phyloP scores from a whole-genome alignment of 768 basidiomycete species.

The Mycena belliarum region DNA sequence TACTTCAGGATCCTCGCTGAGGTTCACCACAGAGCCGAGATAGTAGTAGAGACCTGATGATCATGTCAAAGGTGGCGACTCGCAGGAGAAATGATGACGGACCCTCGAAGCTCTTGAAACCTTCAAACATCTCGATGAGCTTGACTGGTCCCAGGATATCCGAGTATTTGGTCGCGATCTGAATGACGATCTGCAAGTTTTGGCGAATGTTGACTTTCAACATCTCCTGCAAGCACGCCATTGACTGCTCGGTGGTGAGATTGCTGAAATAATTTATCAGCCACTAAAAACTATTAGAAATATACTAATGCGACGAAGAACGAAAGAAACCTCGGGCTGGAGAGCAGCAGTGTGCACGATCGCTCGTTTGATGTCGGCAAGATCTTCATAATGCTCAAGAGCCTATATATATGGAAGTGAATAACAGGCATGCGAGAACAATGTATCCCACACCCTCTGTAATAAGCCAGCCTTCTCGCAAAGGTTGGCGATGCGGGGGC shows the following conservation, averaged over 20 bases:
- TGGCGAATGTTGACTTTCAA: conserved; percentile 94
- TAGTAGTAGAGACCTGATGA: conserved; percentile 90
- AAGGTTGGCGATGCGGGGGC: conserved; percentile 94
- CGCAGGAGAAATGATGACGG: not conserved
- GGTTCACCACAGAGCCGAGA: conserved; percentile 95
- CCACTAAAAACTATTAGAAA: conserved; percentile 57
- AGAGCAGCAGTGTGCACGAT: conserved; percentile 90
- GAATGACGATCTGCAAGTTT: conserved; percentile 94
- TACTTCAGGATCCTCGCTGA: conserved; percentile 94
- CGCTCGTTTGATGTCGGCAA: conserved; percentile 98
- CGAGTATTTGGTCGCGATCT: conserved; percentile 98
- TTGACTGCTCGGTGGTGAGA: conserved; percentile 95
- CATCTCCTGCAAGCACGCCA: conserved; percentile 97
- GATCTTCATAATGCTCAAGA: conserved; percentile 96
- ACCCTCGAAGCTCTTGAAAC: conserved; percentile 97
- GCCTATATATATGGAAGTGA: conserved; percentile 65
- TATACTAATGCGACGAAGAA: not conserved
- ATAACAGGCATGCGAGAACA: conserved; percentile 5
- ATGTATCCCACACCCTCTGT: conserved; percentile 67
- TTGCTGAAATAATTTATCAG: conserved; percentile 96
- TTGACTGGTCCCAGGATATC: conserved; percentile 97
- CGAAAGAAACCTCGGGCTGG: conserved; percentile 68
- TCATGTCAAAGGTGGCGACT: not conserved
- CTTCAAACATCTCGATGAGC: conserved; percentile 97
- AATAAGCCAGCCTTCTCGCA: conserved; percentile 97